These are phyloP conservation scores for Basidiobolus meristosporus DNA, from an alignment of 371 early-diverging fungal species.

Conservation along the genomic window DNA sequence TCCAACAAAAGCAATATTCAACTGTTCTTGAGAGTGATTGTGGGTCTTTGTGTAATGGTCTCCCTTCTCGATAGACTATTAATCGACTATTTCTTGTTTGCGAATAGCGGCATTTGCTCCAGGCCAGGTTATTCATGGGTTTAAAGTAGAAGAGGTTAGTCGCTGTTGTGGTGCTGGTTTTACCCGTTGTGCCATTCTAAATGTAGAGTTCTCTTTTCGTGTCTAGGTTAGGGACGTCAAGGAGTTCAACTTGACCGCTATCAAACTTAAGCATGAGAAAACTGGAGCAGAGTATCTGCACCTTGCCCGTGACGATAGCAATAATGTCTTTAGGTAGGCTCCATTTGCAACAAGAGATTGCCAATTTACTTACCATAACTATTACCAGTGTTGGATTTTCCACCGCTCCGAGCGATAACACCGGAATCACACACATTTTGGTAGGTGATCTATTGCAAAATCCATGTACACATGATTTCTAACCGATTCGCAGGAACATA, in stretches of 20 bases:
- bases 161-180: too few species aligned
- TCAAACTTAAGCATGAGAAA: conserved; percentile 40
- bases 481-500: conserved; percentile 48
- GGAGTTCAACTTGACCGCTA: conserved; percentile 50
- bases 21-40: too few species aligned
- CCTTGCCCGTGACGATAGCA: conserved; percentile 63
- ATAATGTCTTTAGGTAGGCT: conserved; percentile 63
- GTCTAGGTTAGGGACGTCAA: conserved; percentile 25
- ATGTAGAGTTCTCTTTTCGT: too few species aligned
- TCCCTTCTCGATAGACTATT: too few species aligned
- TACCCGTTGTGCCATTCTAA: too few species aligned
- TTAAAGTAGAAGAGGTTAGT: too few species aligned
- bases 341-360: not conserved
- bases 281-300: conserved; percentile 83
- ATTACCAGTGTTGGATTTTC: conserved; percentile 57
- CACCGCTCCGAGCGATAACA: conserved; percentile 62
- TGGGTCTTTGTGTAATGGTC: too few species aligned
- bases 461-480: not conserved
- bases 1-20: too few species aligned
- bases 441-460: conserved; percentile 10
- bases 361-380: too few species aligned
- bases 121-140: too few species aligned
- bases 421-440: conserved; percentile 87
- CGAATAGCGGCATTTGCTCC: too few species aligned
- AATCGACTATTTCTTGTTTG: too few species aligned